These are phyloP conservation scores for Pogostemon cablin DNA, from an alignment of 257 asterid genomes.

Conservation along the genomic window DNA sequence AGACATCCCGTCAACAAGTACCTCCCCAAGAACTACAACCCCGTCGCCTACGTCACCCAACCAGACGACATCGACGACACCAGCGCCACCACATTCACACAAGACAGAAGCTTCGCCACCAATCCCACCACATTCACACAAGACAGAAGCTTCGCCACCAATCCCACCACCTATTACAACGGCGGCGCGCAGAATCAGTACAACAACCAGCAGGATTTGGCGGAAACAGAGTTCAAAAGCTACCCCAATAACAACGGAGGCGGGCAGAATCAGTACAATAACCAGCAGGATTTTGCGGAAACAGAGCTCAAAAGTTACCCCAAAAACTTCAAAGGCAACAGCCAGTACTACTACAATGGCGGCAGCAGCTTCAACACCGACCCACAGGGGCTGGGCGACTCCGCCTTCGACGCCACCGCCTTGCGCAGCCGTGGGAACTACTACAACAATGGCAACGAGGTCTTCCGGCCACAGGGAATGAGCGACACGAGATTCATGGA, in stretches of 20 bases:
- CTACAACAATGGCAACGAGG: constrained; percentile 26
- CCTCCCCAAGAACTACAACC: constrained; percentile 85
- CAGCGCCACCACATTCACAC: constrained; percentile 25
- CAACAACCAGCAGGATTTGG: constrained; percentile 35
- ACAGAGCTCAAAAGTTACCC: constrained; percentile 34
- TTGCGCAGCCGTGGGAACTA: constrained; percentile 20
- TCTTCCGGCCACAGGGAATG: constrained; percentile 67
- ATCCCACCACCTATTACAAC: constrained; percentile 23
- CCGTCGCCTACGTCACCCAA: constrained; percentile 64
- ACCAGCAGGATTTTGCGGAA: constrained; percentile 29
- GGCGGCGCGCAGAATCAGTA: constrained; percentile 24
- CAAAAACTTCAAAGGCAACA: not conserved
- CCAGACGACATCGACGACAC: constrained; percentile 46
- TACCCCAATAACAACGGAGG: not conserved
- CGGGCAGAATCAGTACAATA: constrained; percentile 27
- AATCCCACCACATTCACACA: constrained; percentile 20
- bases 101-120: constrained; percentile 29
- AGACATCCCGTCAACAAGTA: constrained; percentile 42
- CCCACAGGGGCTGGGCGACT: constrained; percentile 74
- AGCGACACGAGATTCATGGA: constrained; percentile 80
- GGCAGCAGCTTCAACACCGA: constrained; percentile 40
- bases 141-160: constrained; percentile 28
- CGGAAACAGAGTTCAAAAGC: constrained; percentile 28
- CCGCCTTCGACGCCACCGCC: constrained; percentile 41
- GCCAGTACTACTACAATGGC: constrained; percentile 28